These are phyloP conservation scores for Vararia minispora DNA, from an alignment of 768 basidiomycete species.

Conservation along the genomic window DNA sequence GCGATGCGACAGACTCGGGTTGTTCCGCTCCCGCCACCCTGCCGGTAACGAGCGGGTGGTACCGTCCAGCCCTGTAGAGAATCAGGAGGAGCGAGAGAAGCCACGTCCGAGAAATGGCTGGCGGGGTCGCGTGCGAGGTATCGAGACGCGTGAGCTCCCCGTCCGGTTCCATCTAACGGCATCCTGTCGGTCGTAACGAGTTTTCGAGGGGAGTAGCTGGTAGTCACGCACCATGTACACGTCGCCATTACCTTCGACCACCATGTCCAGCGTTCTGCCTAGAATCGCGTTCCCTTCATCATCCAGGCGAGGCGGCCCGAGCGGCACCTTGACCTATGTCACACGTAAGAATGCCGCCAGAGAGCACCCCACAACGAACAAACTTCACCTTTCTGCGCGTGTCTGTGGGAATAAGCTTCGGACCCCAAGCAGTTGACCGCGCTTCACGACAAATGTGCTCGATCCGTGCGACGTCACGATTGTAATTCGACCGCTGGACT, in stretches of 20 bases:
- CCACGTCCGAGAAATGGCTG: slow-evolving; percentile 1
- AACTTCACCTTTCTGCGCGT: slow-evolving; percentile 56
- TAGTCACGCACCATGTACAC: slow-evolving; percentile 68
- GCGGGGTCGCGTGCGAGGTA: not conserved
- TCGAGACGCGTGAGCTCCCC: slow-evolving; percentile 38
- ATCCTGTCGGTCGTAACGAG: too few relatives aligned
- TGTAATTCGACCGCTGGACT: slow-evolving; percentile 69
- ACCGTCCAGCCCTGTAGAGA: too few relatives aligned
- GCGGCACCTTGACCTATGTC: slow-evolving; percentile 59
- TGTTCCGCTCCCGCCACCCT: too few relatives aligned
- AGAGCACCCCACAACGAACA: not conserved
- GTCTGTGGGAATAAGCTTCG: slow-evolving; percentile 51
- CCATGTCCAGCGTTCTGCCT: slow-evolving; percentile 61
- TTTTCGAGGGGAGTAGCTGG: too few relatives aligned
- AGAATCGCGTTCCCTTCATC: slow-evolving; percentile 42
- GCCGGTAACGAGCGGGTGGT: too few relatives aligned
- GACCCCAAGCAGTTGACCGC: slow-evolving; percentile 72
- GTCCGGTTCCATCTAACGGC: slow-evolving; percentile 49
- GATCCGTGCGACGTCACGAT: slow-evolving; percentile 59
- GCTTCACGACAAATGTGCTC: slow-evolving; percentile 50
- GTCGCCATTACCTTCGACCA: slow-evolving; percentile 56
- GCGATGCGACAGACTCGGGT: too few relatives aligned
- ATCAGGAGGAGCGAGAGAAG: not conserved
- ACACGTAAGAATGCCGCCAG: not conserved
- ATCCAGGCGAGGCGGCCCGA: slow-evolving; percentile 39